These are phyloP conservation scores for Aspergillus egyptiacus DNA, from an alignment of 495 filamentous ascomycete genomes.

Conservation along the genomic window DNA sequence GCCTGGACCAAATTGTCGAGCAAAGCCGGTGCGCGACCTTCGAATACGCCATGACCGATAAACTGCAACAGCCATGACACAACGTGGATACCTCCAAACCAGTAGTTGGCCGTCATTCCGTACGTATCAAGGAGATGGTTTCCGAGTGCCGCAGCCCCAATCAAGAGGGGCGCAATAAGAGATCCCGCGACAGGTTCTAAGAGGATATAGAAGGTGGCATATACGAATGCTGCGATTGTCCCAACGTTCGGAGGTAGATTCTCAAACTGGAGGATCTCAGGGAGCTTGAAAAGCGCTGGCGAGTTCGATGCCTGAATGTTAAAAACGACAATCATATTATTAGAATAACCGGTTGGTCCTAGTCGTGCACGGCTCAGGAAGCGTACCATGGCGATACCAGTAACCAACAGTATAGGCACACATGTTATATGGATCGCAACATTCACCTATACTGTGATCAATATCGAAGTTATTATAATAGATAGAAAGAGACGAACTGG, in stretches of 20 bases:
- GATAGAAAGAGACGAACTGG: constrained; percentile 42
- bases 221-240: constrained; percentile 65
- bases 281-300: constrained; percentile 64
- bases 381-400: constrained; percentile 71
- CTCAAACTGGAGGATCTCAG: constrained; percentile 60
- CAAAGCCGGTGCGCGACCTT: constrained; percentile 80
- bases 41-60: constrained; percentile 83
- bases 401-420: constrained; percentile 79
- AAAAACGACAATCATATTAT: background rate
- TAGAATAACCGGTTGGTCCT: constrained; percentile 9
- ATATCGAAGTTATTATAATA: background rate
- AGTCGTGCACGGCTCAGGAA: background rate
- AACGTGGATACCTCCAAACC: constrained; percentile 60
- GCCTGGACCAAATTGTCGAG: constrained; percentile 90
- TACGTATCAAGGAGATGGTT: constrained; percentile 70
- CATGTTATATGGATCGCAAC: constrained; percentile 84
- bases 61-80: constrained; percentile 86
- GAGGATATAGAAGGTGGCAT: constrained; percentile 77
- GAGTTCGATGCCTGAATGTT: constrained; percentile 65
- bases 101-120: constrained; percentile 60
- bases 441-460: constrained; percentile 53
- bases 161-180: constrained; percentile 63
- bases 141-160: constrained; percentile 62
- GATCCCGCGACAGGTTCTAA: constrained; percentile 89
- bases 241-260: constrained; percentile 78